Conservation (phyloP, 768 basidiomycete genomes). For the Zangia roseola region DNA sequence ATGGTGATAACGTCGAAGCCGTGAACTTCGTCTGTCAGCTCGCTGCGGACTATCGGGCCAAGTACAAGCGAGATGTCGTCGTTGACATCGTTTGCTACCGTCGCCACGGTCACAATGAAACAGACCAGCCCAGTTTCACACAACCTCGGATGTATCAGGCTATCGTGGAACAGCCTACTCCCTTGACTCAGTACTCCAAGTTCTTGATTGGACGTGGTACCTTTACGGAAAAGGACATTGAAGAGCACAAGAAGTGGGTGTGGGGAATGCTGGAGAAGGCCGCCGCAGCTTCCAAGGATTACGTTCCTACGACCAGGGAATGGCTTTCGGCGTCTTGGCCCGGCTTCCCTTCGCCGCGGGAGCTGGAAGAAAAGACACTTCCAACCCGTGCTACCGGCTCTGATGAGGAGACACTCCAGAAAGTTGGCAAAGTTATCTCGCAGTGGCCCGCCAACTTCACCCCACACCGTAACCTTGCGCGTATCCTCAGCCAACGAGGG, state of each 20-base stretch:
- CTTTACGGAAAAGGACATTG: slow-evolving; percentile 94
- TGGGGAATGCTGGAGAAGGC: slow-evolving; percentile 99
- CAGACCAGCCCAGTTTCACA: slow-evolving; percentile 97
- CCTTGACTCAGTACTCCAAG: slow-evolving; percentile 89
- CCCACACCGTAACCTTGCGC: slow-evolving; percentile 89
- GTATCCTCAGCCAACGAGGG: slow-evolving; percentile 85
- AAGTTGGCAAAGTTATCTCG: slow-evolving; percentile 85
- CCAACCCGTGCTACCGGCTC: slow-evolving; percentile 89
- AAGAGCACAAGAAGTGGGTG: slow-evolving; percentile 99
- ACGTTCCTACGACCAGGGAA: slow-evolving; percentile 91
- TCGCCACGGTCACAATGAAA: slow-evolving; percentile 99
- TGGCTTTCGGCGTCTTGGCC: slow-evolving; percentile 99
- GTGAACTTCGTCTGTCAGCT: slow-evolving; percentile 98
- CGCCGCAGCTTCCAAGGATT: slow-evolving; percentile 90
- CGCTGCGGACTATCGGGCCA: slow-evolving; percentile 96
- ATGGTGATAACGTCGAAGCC: slow-evolving; percentile 97
- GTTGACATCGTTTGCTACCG: slow-evolving; percentile 99
- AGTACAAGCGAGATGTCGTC: slow-evolving; percentile 98
- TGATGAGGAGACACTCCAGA: slow-evolving; percentile 71
- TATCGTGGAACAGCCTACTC: slow-evolving; percentile 90
- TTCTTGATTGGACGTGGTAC: slow-evolving; percentile 87
- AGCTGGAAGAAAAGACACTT: slow-evolving; percentile 88
- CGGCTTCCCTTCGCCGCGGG: slow-evolving; percentile 96
- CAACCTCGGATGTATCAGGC: slow-evolving; percentile 99
- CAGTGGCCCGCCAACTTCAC: slow-evolving; percentile 82